Percentiles rank a stretch among this genome's conserved stretches.
Evolutionary conservation across 192 early-diverging fungal genomes (phyloP).

Genomic region (Allomyces macrogynus): DNA sequence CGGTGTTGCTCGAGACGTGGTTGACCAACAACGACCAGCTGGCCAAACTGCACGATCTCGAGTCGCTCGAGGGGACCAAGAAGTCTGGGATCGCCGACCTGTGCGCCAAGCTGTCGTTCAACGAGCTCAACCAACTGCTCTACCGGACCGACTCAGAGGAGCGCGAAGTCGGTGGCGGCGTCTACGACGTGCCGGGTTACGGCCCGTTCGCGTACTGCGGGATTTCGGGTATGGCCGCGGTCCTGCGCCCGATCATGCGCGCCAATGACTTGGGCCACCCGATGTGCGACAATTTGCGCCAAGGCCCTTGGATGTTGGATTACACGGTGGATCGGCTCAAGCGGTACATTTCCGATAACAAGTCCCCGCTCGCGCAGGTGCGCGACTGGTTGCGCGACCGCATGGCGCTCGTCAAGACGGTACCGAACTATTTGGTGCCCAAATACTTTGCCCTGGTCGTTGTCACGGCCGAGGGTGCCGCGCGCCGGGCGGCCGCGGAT

Average conservation of each 20-base stretch:
- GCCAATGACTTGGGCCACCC: constrained; percentile 85
- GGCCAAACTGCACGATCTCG: background rate
- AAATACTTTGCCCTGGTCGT: constrained; percentile 83
- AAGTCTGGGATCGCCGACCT: background rate
- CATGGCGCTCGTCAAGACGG: constrained; percentile 40
- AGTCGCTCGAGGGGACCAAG: background rate
- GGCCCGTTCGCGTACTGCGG: constrained; percentile 75
- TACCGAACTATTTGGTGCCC: constrained; percentile 70
- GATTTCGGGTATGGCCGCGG: constrained; percentile 75
- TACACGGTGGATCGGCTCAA: constrained; percentile 58
- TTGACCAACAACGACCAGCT: constrained; percentile 24
- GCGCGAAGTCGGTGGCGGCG: constrained; percentile 53
- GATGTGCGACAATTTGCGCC: constrained; percentile 69
- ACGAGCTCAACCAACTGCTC: constrained; percentile 68
- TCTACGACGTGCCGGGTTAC: constrained; percentile 74
- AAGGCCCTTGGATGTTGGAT: constrained; percentile 80
- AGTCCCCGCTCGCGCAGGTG: constrained; percentile 15
- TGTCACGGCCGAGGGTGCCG: constrained; percentile 52
- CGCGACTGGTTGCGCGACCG: constrained; percentile 60
- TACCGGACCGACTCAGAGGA: constrained; percentile 82
- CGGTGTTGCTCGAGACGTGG: constrained; percentile 44
- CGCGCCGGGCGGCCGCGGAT: constrained; percentile 35
- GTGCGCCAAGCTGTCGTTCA: constrained; percentile 20
- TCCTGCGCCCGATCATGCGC: constrained; percentile 52
- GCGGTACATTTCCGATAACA: constrained; percentile 12